Evolutionary conservation across 768 basidiomycete genomes (phyloP).

Genomic region (Lactarius sanguifluus): DNA sequence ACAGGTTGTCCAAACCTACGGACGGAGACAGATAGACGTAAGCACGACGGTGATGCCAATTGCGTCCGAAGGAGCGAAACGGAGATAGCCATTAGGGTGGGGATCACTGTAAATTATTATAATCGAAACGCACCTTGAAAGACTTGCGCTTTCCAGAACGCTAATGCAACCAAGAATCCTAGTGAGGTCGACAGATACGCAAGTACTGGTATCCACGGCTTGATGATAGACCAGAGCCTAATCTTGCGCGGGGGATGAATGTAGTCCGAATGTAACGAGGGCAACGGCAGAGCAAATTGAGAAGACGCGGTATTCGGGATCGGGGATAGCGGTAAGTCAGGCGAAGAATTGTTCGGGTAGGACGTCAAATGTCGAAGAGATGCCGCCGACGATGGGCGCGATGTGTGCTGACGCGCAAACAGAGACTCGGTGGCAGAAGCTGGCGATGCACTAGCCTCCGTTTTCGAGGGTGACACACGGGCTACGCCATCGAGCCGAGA

Average conservation of each 20-base stretch:
- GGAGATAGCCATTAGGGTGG: conserved; percentile 24
- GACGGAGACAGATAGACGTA: conserved; percentile 24
- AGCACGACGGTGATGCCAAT: conserved; percentile 17
- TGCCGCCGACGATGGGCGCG: conserved; percentile 15
- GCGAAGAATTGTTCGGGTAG: conserved; percentile 9
- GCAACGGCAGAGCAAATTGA: conserved; percentile 26
- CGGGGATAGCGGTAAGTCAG: conserved; percentile 12
- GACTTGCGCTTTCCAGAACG: conserved; percentile 78
- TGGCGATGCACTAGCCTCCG: conserved; percentile 8
- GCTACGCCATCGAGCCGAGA: conserved; percentile 6
- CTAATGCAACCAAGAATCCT: conserved; percentile 76
- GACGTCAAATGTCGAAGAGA: conserved; percentile 18
- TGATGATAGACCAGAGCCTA: conserved; percentile 47
- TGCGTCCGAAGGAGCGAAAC: conserved; percentile 13
- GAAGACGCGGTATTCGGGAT: conserved; percentile 7
- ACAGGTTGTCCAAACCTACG: conserved; percentile 77
- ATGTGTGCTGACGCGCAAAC: conserved; percentile 9
- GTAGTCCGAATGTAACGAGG: conserved; percentile 28
- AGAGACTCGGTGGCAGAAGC: neutral
- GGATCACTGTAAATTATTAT: conserved; percentile 12
- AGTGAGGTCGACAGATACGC: conserved; percentile 76
- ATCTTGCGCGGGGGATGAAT: conserved; percentile 28
- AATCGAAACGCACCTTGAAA: conserved; percentile 63
- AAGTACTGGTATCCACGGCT: conserved; percentile 76
- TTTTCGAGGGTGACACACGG: conserved; percentile 6